Base-by-base conservation (phyloP, 179 eudicot species). In the Drosera spatulata region DNA sequence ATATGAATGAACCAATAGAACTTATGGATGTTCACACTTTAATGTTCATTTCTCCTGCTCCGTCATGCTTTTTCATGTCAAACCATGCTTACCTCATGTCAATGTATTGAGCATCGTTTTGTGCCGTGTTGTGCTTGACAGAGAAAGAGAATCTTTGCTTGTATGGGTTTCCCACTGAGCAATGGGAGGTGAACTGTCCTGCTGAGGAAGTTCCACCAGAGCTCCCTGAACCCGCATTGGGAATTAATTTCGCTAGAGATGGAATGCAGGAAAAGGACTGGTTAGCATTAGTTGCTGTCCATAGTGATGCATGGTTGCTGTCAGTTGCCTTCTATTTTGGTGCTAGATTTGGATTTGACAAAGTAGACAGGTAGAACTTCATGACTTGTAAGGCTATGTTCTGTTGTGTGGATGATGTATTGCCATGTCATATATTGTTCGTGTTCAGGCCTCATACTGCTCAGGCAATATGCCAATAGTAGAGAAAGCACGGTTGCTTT, bases 161-260 rank as follows among this genome's bases (percentile, higher is more conserved):
- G 70, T 78, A 78, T 49, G 82, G 82, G 50, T 75, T 68, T 60
- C 82, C 82, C 4, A 75, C 64, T 72, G 82, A 75, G 77, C 79
- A 78, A 10, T 78, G 82, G 82, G 82, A 78, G 69, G 82, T 78
- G 64, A 78, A 75, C 63, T 62, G 74, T 52, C 82, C 82, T 50
- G 82, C 82, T 44, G 82, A 78, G 54, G 82, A 78, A 71, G 82
- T 78, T 44, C 82, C 82, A 14, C 82, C 82, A 39, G 82, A 78
- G 74, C 74, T 78, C 48, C 82, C 82, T 5, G 82, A 78, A 70
- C 82, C 82, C 61, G 82, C 82, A 33, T 62, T 78, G 66, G 82
- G 82, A 57, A 78, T 78, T 47, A 78, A 78, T 65, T 78, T 78
- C 69, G 82, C 82, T 22, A 66, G 82, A 66, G 79, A 78, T 63